A percentile compares a stretch with the other conserved stretches of the same genome.
Evolutionary conservation across 306 rosid genomes (phyloP).

Genomic region (Fragaria iinumae): DNA sequence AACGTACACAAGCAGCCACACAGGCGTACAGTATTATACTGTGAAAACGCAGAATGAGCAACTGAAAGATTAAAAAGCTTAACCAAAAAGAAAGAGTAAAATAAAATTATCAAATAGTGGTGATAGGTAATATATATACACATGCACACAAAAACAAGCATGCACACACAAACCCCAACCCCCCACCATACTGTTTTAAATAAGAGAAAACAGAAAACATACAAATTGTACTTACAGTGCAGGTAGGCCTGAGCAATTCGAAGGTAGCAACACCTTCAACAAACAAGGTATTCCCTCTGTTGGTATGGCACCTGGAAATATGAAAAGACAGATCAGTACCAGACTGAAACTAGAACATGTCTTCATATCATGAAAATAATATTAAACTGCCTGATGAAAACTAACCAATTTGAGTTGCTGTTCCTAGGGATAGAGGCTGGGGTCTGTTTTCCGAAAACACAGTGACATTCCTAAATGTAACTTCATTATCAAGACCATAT

Average conservation of each 20-base stretch:
- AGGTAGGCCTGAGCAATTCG: constrained; percentile 80
- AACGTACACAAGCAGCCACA: background rate
- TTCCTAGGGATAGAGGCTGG: constrained; percentile 69
- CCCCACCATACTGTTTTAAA: background rate
- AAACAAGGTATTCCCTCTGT: constrained; percentile 95
- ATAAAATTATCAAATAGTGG: background rate
- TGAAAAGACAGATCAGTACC: constrained; percentile 4
- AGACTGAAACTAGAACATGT: background rate
- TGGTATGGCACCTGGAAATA: constrained; percentile 73
- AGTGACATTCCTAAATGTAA: constrained; percentile 71
- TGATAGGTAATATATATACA: background rate
- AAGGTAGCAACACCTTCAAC: constrained; percentile 82
- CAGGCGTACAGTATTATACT: background rate
- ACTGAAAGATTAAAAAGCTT: background rate
- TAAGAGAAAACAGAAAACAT: background rate
- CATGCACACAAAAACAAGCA: background rate
- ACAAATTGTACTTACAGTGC: constrained; percentile 51
- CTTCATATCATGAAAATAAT: background rate
- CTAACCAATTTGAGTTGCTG: constrained; percentile 95
- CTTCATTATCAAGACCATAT: constrained; percentile 70
- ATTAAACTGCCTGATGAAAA: constrained; percentile 19
- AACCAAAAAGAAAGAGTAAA: background rate
- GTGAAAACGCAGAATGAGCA: background rate
- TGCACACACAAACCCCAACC: background rate
- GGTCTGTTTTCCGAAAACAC: constrained; percentile 72